Base-by-base conservation (phyloP, 805 yeast species). In the Candida fluviatilis region DNA sequence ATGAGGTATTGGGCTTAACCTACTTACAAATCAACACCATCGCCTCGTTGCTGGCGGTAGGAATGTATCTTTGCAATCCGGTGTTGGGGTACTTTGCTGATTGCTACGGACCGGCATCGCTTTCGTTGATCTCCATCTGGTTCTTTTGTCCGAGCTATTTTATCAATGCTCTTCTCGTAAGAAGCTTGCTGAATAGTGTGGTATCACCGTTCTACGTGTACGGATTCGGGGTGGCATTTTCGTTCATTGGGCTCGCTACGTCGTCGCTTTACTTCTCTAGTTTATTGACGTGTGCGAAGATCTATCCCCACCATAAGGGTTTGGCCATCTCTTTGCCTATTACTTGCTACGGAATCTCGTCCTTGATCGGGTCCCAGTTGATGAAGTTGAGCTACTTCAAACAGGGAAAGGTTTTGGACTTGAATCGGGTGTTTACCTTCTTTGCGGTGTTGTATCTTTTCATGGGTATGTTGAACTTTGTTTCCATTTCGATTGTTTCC, bases 311-410 rank as follows among this genome's bases (percentile, higher is more conserved):
- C 28, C 70, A 72, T 34, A 85, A 87, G 42, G 83, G 95, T 2
- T 60, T 91, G 39, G 84, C 95, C 23, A 87, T 91, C 31, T 83
- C 95, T 37, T 73, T 84, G 32, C 99, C 99, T 0, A 90, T 91
- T 2, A 77, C 95, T 0, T 83, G 83, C 45, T 90, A 84, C 58
- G 99, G 98, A 1, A 52, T 88, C 21, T 83, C 95, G 4, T 76
- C 95, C 2, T 65, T 93, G 39, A 59, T 90, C 34, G 83, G 85
- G 3, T 74, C 95, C 0, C 89, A 80, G 55, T 54, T 76, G 32
- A 58, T 76, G 54, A 75, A 70, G 42, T 54, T 71, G 17, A 46
- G 48, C 5, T 64, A 59, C 54, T 66, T 80, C 49, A 51, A 45
- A 16, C 25, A 43, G 4, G 43, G 42, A 14, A 47, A 46, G 5